Percentiles rank a stretch among this genome's conserved stretches.
phyloP scores from a whole-genome alignment of 176 grass and related monocot genomes.

The Zizania latifolia region DNA sequence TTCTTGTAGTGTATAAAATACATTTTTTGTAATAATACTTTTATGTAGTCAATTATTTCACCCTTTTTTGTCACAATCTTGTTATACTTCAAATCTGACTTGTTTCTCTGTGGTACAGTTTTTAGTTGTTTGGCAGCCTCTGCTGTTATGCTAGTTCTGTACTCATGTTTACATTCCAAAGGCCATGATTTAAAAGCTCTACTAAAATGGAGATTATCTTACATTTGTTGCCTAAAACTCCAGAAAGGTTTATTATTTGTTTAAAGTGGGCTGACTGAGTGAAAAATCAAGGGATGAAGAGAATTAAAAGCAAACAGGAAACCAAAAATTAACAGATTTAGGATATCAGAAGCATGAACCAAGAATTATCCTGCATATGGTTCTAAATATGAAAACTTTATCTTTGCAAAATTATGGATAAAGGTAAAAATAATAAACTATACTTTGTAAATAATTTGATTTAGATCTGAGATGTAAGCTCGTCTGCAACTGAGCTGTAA shows the following conservation, averaged over 20 bases:
- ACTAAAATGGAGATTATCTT: neutral
- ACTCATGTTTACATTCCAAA: neutral
- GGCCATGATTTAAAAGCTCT: neutral
- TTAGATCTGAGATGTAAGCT: neutral
- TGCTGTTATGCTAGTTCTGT: neutral
- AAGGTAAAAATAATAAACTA: neutral
- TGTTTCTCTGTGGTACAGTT: neutral
- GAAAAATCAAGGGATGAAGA: neutral
- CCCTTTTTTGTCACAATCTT: neutral
- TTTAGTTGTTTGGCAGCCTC: neutral
- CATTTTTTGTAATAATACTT: neutral
- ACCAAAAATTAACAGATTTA: neutral
- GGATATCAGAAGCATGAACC: neutral
- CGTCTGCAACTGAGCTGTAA: neutral
- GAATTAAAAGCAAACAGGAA: neutral
- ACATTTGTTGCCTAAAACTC: neutral
- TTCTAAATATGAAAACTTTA: neutral
- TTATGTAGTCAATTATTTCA: neutral
- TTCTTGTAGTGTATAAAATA: neutral
- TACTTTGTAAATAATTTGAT: neutral
- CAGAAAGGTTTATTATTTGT: neutral
- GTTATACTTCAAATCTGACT: neutral
- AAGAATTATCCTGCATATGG: neutral
- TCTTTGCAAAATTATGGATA: neutral
- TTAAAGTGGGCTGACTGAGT: neutral